Evolutionary conservation across 1,284 basidiomycete genomes (phyloP), one percentile per base, ranked within the genome.

Genomic region (Ceratorhiza oryzae-sativae): DNA sequence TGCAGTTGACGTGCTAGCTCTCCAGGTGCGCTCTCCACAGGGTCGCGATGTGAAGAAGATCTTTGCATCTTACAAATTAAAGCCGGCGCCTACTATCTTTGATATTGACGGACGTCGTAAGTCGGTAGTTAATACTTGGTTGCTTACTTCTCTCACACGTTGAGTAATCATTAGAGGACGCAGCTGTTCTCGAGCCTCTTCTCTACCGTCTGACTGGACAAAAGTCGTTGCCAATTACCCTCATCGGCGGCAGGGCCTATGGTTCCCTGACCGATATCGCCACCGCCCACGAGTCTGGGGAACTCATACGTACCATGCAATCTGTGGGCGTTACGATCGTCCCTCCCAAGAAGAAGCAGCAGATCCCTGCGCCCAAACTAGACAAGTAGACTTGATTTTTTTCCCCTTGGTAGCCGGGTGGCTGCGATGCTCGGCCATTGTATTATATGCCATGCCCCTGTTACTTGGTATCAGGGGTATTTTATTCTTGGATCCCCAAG

Each of bases 91-190:
- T 0, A 86, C 89, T 12, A 82, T 93, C 68, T 85, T 95, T 73
- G 90, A 94, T 65, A 85, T 93, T 36, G 92, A 94, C 79, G 81
- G 87, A 79, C 78, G 90, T 81, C 73, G 87, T 90, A 65, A 77
- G 88, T 79, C 1, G 5, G 30, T 32, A 60, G 42, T 53, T 9
- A 8, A 45, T n/a, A 25, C 32, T 2, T n/a, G 20, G 25, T 15
- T 34, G 45, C 30, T 27, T 56, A 58, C 13, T 42, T 51, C 49
- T 58, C 15, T 18, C 49, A 67, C 45, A 77, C 78, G 34, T 80
- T 82, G 9, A 77, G 84, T 60, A 18, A 65, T 70, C 12, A 46
- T 13, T 73, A 83, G 80, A 80, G 65, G 88, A 90, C 77, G 83
- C 82, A 12, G 74, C 77, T 0, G 81, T 84, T 8, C 78, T 86